Base-by-base conservation (phyloP, 805 yeast species). In the Teunomyces pallodes region DNA sequence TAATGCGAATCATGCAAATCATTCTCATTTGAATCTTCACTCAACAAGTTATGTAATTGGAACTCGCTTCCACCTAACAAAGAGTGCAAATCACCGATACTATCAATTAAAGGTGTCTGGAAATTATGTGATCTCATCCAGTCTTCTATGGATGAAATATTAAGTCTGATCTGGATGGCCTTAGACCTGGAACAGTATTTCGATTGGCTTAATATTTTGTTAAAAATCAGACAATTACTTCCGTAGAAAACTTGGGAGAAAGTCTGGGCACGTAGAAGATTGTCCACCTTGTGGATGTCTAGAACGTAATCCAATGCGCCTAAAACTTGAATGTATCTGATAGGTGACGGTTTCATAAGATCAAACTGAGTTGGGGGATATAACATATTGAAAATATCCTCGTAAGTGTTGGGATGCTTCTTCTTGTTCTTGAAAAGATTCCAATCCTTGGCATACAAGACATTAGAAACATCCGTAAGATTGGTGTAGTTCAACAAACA, bases 111-210 rank as follows among this genome's bases (percentile, higher is more conserved):
- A 41, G 50, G 60, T 3, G 63, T 80, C 27, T 74, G 73, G 54
- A 78, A 71, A 57, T 83, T 81, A 55, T 84, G 86, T 5, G 81
- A 75, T 50, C 96, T 79, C 28, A 92, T 79, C 99, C 99, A 94
- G 60, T 94, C 97, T 65, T 94, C 97, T 39, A 94, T 68, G 4
- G 87, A 79, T 0, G 97, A 90, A 8, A 94, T 59, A 58, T 94
- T 94, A 46, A 94, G 77, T 47, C 97, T 74, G 41, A 94, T 84
- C 62, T 94, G 98, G 66, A 94, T 82, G 0, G 97, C 98, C 52
- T 84, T 81, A 0, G 89, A 78, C 50, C 99, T 78, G 0, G 96
- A 81, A 43, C 87, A 75, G 55, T 86, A 86, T 56, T 81, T 86
- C 28, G 86, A 81, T 52, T 80, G 83, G 16, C 81, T 73, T 45